Evolutionary conservation across 768 basidiomycete genomes (phyloP), one percentile per base, ranked within the genome.

Genomic region (Lanmaoa rubissima): DNA sequence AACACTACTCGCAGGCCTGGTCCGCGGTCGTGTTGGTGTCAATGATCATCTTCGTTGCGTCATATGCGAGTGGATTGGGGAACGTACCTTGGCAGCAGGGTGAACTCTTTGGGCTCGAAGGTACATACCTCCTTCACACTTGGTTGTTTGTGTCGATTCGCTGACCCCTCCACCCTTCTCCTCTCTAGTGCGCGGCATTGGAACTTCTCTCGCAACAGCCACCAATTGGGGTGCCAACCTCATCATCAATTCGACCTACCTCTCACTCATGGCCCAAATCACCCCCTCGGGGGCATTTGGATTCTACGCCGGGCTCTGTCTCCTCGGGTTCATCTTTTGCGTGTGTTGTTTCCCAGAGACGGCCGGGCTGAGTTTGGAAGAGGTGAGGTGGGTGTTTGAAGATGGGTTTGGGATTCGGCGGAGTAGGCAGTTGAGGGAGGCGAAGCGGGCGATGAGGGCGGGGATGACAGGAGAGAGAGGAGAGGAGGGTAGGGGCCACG

Each of bases 51-150:
- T 93, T 87, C 71, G 90, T 92, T 21, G 87, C 87, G 1, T 86
- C 86, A 11, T 94, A 93, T 65, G 92, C 89, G 0, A 87, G 82
- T 3, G 87, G 90, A 5, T 73, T 91, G 16, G 90, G 90, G 1
- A 89, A 90, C 63, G 84, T 91, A 2, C 91, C 91, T 0, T 92
- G 91, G 91, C 89, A 91, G 64, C 91, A 92, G 69, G 90, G 89
- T 43, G 91, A 92, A 67, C 78, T 94, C 12, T 93, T 93, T 73
- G 77, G 79, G 17, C 48, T 49, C 17, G 48, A 49, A 49, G 48
- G 48, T 49, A 38, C 48, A n/a, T 49, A 1, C 16, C 21, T 16
- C 17, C 10, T 26, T 9, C 32, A 4, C 7, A 24, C 34, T 24
- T 24, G 21, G 2, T 48, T 34, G 5, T 24, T 16, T 11, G 32